These are phyloP conservation scores for Sideroxylon spinosum DNA, from an alignment of 179 eudicot genomes.

Conservation along the genomic window DNA sequence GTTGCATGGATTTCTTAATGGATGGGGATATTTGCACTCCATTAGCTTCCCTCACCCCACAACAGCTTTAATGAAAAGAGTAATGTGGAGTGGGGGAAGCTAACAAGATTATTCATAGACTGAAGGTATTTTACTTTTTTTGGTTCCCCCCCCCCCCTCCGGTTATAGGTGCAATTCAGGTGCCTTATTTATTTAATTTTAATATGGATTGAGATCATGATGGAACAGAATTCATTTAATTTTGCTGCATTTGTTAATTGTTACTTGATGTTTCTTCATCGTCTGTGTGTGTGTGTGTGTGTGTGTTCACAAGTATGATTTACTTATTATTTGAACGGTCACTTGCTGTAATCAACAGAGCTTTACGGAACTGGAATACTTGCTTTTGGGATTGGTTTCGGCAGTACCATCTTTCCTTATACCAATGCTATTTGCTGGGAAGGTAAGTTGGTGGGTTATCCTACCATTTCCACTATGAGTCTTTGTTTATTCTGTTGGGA, in stretches of 20 bases:
- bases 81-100: too few species aligned
- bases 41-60: too few species aligned
- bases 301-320: neutral
- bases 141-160: too few species aligned
- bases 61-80: too few species aligned
- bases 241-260: neutral
- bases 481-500: neutral
- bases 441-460: slow-evolving; percentile 42
- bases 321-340: neutral
- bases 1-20: neutral
- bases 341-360: slow-evolving; percentile 45
- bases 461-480: neutral
- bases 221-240: neutral
- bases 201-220: too few species aligned
- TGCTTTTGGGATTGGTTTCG: slow-evolving; percentile 76
- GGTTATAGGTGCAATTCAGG: too few species aligned
- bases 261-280: neutral
- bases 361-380: slow-evolving; percentile 86
- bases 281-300: neutral
- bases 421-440: slow-evolving; percentile 69
- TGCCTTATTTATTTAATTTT: too few species aligned
- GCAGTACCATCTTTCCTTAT: slow-evolving; percentile 75
- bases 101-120: too few species aligned
- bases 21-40: too few species aligned
- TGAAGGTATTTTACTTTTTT: neutral